Base-by-base conservation (phyloP, 768 basidiomycete species). In the Amanita molliuscula region DNA sequence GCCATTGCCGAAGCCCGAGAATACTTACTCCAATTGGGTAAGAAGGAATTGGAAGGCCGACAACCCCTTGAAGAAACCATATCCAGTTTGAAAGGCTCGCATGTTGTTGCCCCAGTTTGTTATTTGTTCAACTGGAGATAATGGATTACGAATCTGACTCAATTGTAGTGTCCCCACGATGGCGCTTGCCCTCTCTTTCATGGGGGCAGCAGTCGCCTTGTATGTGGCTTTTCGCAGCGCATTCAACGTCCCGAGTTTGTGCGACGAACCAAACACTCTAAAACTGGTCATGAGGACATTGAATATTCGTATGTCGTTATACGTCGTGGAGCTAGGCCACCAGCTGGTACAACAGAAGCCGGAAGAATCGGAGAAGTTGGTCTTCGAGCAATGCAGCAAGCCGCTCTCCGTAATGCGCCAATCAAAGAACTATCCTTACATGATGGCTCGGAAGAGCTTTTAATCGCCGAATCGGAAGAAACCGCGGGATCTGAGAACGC, bases 301-400 rank as follows among this genome's bases (percentile, higher is more conserved):
- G 80, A 78, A 29, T 97, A 93, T 62, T 89, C 90, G 15, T 99
- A 99, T 62, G 77, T 96, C 43, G 87, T 92, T 26, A 75, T 99
- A 49, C 82, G 81, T 28, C 76, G 91, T 44, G 95, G 94, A 2
- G 55, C 68, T 25, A 74, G 94, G 51, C 92, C 92, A 6, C 46
- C 51, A 13, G 54, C 61, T 36, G 54, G 61, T 1, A 58, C 58
- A 11, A 67, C 65, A 26, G 65, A 67, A 47, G 59, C 72, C 13
- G 81, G 81, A 44, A 67, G 81, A 37, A 53, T 79, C 16, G 81
- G 81, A 10, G 72, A 67, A 21, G 71, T 82, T 20, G 80, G 79
- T 3, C 67, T 58, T 54, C 66, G 71, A 37, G 76, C 65, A 16
- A 53, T 73, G 31, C 62, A 67, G 29, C 70, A 70, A 47, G 61